Percentiles rank a stretch among this genome's conserved stretches.
phyloP scores from a whole-genome alignment of 768 basidiomycete genomes.

The Udeniomyces megalosporus region DNA sequence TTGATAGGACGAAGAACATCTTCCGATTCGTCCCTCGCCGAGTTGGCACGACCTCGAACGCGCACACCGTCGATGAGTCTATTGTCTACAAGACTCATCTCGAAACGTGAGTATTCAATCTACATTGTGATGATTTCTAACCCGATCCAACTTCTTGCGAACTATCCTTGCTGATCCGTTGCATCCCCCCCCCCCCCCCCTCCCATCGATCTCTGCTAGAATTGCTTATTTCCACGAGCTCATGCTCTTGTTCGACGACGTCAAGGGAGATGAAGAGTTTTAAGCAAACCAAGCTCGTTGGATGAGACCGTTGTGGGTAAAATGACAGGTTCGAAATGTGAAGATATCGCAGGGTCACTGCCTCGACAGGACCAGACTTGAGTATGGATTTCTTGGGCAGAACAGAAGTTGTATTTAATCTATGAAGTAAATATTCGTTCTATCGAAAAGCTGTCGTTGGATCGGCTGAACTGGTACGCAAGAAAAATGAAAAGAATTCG shows the following conservation, averaged over 20 bases:
- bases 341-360: too few species aligned
- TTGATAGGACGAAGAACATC: too few species aligned
- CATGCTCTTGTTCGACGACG: conserved; percentile 1
- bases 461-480: too few species aligned
- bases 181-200: not conserved
- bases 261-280: not conserved
- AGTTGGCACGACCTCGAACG: not conserved
- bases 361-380: too few species aligned
- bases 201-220: not conserved
- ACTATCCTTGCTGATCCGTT: not conserved
- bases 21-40: conserved; percentile 11
- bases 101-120: not conserved
- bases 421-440: too few species aligned
- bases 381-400: too few species aligned
- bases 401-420: too few species aligned
- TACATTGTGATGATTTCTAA: not conserved
- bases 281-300: too few species aligned
- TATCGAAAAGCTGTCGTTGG: too few species aligned
- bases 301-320: too few species aligned
- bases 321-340: too few species aligned
- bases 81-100: not conserved
- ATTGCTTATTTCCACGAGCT: conserved; percentile 3
- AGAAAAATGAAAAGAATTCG: too few species aligned
- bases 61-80: not conserved
- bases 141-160: not conserved